phyloP scores from a whole-genome alignment of 495 filamentous ascomycete species.

The Aspergillus funiculosus region DNA sequence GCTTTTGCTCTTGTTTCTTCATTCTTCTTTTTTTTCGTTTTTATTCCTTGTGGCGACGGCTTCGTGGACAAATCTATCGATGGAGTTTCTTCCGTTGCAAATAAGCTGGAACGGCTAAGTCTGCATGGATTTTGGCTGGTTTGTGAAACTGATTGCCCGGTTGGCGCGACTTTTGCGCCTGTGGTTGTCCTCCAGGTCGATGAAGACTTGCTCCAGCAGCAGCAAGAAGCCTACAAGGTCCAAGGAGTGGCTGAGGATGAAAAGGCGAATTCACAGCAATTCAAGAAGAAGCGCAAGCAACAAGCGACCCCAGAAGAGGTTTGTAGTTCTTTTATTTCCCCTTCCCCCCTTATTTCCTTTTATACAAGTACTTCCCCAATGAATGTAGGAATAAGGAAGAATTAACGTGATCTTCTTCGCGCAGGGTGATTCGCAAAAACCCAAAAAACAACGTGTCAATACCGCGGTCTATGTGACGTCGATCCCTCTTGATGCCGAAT shows the following conservation, averaged over 20 bases:
- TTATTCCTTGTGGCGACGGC: not conserved
- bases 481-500: conserved; percentile 68
- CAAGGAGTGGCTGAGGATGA: conserved; percentile 60
- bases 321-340: conserved; percentile 23
- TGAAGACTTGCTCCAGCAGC: conserved; percentile 71
- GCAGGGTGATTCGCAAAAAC: conserved; percentile 46
- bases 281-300: conserved; percentile 68
- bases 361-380: too few species aligned
- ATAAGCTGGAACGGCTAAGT: conserved; percentile 13
- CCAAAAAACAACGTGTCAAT: conserved; percentile 66
- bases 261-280: conserved; percentile 46
- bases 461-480: conserved; percentile 86
- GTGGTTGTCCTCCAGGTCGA: conserved; percentile 52
- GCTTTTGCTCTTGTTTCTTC: not conserved
- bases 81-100: conserved; percentile 12
- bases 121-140: conserved; percentile 22
- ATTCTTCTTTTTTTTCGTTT: not conserved
- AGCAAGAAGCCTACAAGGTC: conserved; percentile 69
- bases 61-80: conserved; percentile 2
- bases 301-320: conserved; percentile 55
- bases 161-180: conserved; percentile 25
- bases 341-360: too few species aligned
- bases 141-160: conserved; percentile 34
- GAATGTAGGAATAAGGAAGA: too few species aligned
- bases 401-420: too few species aligned